Percentiles rank a stretch among this genome's conserved stretches.
phyloP scores from a whole-genome alignment of 2,329 filamentous ascomycete genomes.

The Cercospora sp. region DNA sequence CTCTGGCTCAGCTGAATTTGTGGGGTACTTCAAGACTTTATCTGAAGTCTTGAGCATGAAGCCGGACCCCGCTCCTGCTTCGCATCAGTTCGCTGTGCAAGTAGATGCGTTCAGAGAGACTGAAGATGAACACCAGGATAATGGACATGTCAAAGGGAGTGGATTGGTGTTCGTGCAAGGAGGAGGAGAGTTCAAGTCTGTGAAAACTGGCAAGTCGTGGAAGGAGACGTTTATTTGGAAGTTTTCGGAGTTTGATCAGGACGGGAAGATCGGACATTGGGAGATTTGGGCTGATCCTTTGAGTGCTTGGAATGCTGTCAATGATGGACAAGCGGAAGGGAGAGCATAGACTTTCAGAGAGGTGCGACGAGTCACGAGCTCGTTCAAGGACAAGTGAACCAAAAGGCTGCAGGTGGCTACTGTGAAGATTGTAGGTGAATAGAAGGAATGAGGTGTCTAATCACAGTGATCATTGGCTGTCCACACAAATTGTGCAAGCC shows the following conservation, averaged over 20 bases:
- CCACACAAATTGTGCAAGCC: neutral
- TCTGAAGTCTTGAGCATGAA: neutral
- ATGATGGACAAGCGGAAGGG: neutral
- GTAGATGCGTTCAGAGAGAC: neutral
- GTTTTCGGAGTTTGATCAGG: constrained; percentile 4
- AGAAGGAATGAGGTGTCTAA: neutral
- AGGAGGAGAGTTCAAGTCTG: neutral
- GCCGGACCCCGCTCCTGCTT: neutral
- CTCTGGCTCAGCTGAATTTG: neutral
- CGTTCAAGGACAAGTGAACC: neutral
- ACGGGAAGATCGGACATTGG: neutral
- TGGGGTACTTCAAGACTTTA: neutral
- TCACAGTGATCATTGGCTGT: neutral
- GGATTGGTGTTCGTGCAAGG: constrained; percentile 5
- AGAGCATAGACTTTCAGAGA: neutral
- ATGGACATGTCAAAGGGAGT: neutral
- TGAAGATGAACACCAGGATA: neutral
- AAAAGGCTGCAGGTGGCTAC: no score
- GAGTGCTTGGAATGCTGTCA: constrained; percentile 7
- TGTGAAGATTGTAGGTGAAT: neutral
- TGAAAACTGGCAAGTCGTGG: constrained; percentile 2
- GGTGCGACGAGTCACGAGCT: neutral
- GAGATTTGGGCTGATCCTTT: constrained; percentile 8
- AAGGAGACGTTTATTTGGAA: constrained; percentile 1
- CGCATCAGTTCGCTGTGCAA: constrained; percentile 7